Conservation (phyloP, 441 rosid species). For the Gossypium armourianum region DNA sequence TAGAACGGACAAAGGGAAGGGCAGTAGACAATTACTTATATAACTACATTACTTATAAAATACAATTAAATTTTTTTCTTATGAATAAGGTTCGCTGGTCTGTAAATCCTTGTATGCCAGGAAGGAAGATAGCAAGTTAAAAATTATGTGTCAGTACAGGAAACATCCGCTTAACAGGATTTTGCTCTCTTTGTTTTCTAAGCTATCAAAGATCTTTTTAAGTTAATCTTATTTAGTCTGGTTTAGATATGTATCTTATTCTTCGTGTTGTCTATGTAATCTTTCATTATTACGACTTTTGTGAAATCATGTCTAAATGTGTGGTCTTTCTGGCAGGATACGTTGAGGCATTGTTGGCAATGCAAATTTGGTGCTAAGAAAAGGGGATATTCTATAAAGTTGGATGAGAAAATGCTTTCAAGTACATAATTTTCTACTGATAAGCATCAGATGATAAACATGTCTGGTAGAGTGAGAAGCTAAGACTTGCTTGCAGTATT, state of each 20-base stretch:
- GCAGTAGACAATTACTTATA: background rate
- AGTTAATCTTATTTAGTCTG: background rate
- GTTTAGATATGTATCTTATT: background rate
- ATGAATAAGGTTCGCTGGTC: background rate
- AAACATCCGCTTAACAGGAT: background rate
- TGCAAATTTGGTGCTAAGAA: background rate
- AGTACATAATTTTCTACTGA: conserved; percentile 1
- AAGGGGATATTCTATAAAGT: background rate
- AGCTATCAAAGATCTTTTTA: background rate
- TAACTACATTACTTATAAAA: background rate
- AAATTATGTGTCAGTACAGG: background rate
- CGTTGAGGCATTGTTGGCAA: background rate
- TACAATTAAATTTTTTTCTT: background rate
- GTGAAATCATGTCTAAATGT: background rate
- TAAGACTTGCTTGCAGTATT: conserved; percentile 14
- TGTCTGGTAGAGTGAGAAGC: conserved; percentile 7
- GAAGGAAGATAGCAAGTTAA: no score
- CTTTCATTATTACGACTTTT: background rate
- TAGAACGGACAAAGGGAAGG: background rate
- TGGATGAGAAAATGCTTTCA: conserved; percentile 13
- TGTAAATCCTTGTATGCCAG: no score
- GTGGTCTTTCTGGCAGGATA: conserved; percentile 27
- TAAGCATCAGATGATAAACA: conserved; percentile 10
- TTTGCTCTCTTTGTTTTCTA: background rate
- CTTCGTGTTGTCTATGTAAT: background rate